These are phyloP conservation scores for Wickerhamomyces sp. DNA, from an alignment of 1,139 yeast genomes.

Conservation along the genomic window DNA sequence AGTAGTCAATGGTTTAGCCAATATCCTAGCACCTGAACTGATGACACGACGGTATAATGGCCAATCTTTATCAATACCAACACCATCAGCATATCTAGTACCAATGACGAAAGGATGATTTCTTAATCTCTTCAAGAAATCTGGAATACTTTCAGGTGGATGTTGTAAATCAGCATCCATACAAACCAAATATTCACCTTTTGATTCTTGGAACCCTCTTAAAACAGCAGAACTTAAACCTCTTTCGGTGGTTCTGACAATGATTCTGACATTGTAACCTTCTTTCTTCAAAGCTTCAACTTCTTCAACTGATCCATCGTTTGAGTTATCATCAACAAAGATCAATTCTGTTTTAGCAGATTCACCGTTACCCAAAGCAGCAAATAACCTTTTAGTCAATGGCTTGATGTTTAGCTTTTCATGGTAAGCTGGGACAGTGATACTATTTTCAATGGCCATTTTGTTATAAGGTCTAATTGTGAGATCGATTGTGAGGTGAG, in stretches of 20 bases:
- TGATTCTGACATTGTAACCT: constrained; percentile 40
- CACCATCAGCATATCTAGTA: constrained; percentile 45
- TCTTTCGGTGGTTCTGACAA: constrained; percentile 41
- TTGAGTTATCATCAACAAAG: constrained; percentile 44
- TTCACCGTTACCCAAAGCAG: constrained; percentile 37
- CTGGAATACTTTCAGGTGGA: constrained; percentile 43
- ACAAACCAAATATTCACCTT: constrained; percentile 39
- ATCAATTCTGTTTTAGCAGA: constrained; percentile 38
- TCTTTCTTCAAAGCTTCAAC: constrained; percentile 36
- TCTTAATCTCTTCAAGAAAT: constrained; percentile 32
- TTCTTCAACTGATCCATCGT: constrained; percentile 44
- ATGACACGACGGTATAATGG: constrained; percentile 41
- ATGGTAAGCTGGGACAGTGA: constrained; percentile 43
- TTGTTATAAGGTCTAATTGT: background rate
- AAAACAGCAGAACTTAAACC: constrained; percentile 42
- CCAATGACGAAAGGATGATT: constrained; percentile 39
- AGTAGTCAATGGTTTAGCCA: constrained; percentile 40
- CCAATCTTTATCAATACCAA: constrained; percentile 45
- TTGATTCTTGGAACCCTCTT: constrained; percentile 38
- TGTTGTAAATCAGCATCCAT: constrained; percentile 48
- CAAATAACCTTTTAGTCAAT: constrained; percentile 38
- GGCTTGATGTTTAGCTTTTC: constrained; percentile 42
- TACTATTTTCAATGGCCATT: constrained; percentile 34
- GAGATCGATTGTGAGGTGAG: background rate
- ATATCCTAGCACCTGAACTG: constrained; percentile 38